phyloP scores from a whole-genome alignment of 2,329 filamentous ascomycete species.

The Pochonia chlamydosporia region DNA sequence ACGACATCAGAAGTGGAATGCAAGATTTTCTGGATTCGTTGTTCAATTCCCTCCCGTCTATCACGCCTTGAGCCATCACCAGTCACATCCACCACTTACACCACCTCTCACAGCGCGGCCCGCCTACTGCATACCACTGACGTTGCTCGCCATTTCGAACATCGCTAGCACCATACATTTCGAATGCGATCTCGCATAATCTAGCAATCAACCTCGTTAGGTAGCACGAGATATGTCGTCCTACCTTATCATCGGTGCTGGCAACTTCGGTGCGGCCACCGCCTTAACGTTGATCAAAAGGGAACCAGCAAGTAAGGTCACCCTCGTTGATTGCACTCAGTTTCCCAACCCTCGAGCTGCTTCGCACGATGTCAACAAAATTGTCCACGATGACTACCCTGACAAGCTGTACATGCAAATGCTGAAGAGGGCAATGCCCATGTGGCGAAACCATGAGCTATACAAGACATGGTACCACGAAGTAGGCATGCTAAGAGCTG shows the following conservation, averaged over 20 bases:
- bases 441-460: conserved; percentile 38
- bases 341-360: conserved; percentile 33
- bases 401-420: conserved; percentile 34
- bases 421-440: conserved; percentile 33
- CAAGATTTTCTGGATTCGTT: not conserved
- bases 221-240: conserved; percentile 7
- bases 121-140: not conserved
- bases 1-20: not conserved
- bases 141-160: not conserved
- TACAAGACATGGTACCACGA: conserved; percentile 50
- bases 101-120: too few species aligned
- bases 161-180: not conserved
- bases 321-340: conserved; percentile 28
- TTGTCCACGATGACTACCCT: conserved; percentile 36
- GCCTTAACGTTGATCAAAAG: conserved; percentile 28
- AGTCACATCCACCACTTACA: too few species aligned
- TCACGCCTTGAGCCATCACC: too few species aligned
- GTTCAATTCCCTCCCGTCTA: too few species aligned
- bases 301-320: conserved; percentile 21
- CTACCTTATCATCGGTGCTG: conserved; percentile 34
- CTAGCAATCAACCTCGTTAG: too few species aligned
- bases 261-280: conserved; percentile 39
- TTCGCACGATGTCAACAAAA: conserved; percentile 43
- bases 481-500: conserved; percentile 46
- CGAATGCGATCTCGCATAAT: not conserved